phyloP scores from a whole-genome alignment of 164 flowering plant species.

The grape (Vitis vinifera) region DNA sequence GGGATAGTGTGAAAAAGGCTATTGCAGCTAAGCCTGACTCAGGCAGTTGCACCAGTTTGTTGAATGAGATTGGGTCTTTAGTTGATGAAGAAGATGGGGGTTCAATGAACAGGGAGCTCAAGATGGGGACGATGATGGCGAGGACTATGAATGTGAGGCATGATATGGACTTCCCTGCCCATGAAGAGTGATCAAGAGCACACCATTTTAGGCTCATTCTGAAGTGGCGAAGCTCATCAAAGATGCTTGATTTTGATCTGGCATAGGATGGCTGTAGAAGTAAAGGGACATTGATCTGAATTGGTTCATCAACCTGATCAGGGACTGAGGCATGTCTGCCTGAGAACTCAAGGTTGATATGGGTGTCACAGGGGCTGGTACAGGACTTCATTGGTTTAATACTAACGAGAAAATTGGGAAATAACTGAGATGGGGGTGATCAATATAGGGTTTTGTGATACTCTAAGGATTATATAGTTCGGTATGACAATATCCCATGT shows the following conservation, averaged over 20 bases:
- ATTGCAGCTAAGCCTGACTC: constrained; percentile 53
- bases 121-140: constrained; percentile 37
- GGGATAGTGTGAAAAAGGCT: constrained; percentile 48
- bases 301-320: constrained; percentile 10
- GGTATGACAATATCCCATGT: no score
- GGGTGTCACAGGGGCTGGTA: constrained; percentile 8
- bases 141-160: constrained; percentile 35
- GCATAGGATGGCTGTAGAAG: constrained; percentile 25
- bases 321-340: neutral
- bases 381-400: constrained; percentile 5
- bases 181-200: constrained; percentile 59
- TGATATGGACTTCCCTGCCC: constrained; percentile 34
- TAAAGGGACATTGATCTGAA: constrained; percentile 23
- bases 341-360: constrained; percentile 2
- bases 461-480: no score
- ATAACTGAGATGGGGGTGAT: no score
- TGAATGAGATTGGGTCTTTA: constrained; percentile 29
- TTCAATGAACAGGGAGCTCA: constrained; percentile 19
- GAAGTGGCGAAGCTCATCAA: constrained; percentile 48
- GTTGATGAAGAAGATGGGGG: constrained; percentile 22
- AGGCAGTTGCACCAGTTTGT: constrained; percentile 57
- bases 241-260: constrained; percentile 30
- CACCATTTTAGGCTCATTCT: constrained; percentile 55
- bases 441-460: no score
- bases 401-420: no score